Conservation (phyloP, 2,329 filamentous ascomycete genomes). For the Gnomoniopsis sp. region DNA sequence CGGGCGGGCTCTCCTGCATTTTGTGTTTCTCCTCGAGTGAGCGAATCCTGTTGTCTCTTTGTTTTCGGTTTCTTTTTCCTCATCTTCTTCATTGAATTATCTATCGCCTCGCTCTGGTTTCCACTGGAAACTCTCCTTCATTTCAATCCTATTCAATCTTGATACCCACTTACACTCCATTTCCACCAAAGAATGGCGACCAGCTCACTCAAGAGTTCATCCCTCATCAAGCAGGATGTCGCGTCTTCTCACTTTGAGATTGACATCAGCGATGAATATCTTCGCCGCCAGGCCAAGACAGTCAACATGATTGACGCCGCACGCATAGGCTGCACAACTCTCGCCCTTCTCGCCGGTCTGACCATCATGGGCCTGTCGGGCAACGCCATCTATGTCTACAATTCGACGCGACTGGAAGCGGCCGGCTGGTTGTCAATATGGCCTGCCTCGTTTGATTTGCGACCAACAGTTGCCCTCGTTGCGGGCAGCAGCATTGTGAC, state of each 20-base stretch:
- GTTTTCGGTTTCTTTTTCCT: background rate
- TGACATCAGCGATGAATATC: conserved; percentile 36
- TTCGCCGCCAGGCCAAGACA: conserved; percentile 32
- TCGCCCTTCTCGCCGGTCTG: conserved; percentile 50
- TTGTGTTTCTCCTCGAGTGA: conserved; percentile 1
- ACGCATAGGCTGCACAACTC: conserved; percentile 43
- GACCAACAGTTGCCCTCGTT: conserved; percentile 54
- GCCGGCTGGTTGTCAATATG: conserved; percentile 53
- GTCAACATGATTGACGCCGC: conserved; percentile 39
- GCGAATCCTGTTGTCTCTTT: background rate
- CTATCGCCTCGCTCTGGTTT: background rate
- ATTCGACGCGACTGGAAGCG: conserved; percentile 46
- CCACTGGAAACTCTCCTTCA: background rate
- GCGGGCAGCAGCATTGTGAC: conserved; percentile 48
- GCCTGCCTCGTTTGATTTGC: conserved; percentile 54
- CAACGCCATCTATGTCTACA: conserved; percentile 53
- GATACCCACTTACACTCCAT: background rate
- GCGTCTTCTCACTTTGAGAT: conserved; percentile 48
- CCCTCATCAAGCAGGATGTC: conserved; percentile 15
- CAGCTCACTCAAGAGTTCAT: background rate
- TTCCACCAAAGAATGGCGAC: conserved; percentile 11
- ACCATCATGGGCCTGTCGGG: conserved; percentile 52
- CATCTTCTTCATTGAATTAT: background rate
- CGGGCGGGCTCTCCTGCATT: background rate
- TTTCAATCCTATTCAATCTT: background rate